phyloP scores from a whole-genome alignment of 2,329 filamentous ascomycete species.

The Beauveria scarabaeidicola region DNA sequence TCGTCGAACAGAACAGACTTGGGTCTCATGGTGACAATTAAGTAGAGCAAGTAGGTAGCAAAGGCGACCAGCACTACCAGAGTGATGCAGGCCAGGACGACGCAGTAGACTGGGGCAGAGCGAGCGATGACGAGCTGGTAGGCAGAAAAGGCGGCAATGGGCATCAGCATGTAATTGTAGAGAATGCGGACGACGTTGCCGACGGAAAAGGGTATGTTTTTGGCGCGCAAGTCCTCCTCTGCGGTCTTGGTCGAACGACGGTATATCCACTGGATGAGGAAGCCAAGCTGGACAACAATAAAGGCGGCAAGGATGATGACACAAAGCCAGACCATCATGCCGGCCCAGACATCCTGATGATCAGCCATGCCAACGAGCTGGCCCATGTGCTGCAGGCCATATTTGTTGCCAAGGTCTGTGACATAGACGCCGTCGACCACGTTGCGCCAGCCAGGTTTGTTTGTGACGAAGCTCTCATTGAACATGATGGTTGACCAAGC shows the following conservation, averaged over 20 bases:
- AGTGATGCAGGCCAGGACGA: constrained; percentile 67
- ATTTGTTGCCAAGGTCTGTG: constrained; percentile 53
- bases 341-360: constrained; percentile 79
- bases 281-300: constrained; percentile 66
- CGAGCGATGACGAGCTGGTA: constrained; percentile 79
- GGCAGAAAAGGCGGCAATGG: constrained; percentile 76
- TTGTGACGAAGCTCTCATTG: constrained; percentile 77
- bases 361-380: constrained; percentile 75
- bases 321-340: constrained; percentile 85
- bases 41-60: constrained; percentile 67
- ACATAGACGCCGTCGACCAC: constrained; percentile 81
- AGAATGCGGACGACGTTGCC: constrained; percentile 77
- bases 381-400: constrained; percentile 70
- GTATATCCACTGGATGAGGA: constrained; percentile 67
- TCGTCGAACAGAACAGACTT: constrained; percentile 89
- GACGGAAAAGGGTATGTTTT: constrained; percentile 81
- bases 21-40: constrained; percentile 74
- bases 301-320: constrained; percentile 63
- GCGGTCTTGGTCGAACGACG: constrained; percentile 61
- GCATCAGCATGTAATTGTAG: constrained; percentile 87
- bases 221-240: constrained; percentile 81
- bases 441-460: constrained; percentile 55
- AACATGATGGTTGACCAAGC: constrained; percentile 90
- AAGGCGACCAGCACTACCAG: constrained; percentile 65
- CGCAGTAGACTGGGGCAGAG: constrained; percentile 59